These are phyloP conservation scores for Hirschioporus abietinus DNA, from an alignment of 768 basidiomycete species.

Conservation along the genomic window DNA sequence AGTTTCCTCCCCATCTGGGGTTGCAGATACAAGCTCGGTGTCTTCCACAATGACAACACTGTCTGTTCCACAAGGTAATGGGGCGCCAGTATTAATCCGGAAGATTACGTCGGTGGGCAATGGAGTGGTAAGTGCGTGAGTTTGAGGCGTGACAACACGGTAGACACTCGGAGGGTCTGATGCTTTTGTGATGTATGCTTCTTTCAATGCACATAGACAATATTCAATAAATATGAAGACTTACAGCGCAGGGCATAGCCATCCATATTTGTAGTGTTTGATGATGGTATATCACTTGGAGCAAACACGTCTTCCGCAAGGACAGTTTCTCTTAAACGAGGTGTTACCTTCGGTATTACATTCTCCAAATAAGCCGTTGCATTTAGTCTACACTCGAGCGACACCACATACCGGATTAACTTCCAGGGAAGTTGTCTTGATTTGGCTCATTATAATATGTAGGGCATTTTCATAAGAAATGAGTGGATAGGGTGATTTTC, in stretches of 20 bases:
- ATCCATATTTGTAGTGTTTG: constrained; percentile 77
- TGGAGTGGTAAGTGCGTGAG: constrained; percentile 25
- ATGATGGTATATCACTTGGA: constrained; percentile 55
- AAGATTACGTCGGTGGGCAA: constrained; percentile 49
- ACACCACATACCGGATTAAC: constrained; percentile 37
- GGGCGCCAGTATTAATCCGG: constrained; percentile 84
- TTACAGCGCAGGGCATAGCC: constrained; percentile 79
- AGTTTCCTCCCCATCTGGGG: constrained; percentile 53
- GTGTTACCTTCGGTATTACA: constrained; percentile 42
- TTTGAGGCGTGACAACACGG: constrained; percentile 56
- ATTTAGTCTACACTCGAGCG: not conserved
- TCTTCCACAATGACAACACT: constrained; percentile 93
- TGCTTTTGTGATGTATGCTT: constrained; percentile 33
- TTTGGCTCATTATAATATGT: constrained; percentile 44
- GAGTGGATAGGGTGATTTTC: constrained; percentile 73
- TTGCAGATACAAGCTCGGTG: constrained; percentile 63
- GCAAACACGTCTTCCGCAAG: constrained; percentile 74
- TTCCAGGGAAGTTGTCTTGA: constrained; percentile 35
- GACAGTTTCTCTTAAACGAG: constrained; percentile 57
- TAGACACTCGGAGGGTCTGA: constrained; percentile 61
- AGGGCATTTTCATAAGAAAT: constrained; percentile 64
- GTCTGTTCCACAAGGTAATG: constrained; percentile 69
- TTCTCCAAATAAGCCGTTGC: not conserved
- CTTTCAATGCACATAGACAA: not conserved
- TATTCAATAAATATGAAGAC: constrained; percentile 13